A percentile compares a stretch with the other conserved stretches of the same genome.
Evolutionary conservation across 495 filamentous ascomycete species (phyloP).

Genomic region (Neurospora sp.): DNA sequence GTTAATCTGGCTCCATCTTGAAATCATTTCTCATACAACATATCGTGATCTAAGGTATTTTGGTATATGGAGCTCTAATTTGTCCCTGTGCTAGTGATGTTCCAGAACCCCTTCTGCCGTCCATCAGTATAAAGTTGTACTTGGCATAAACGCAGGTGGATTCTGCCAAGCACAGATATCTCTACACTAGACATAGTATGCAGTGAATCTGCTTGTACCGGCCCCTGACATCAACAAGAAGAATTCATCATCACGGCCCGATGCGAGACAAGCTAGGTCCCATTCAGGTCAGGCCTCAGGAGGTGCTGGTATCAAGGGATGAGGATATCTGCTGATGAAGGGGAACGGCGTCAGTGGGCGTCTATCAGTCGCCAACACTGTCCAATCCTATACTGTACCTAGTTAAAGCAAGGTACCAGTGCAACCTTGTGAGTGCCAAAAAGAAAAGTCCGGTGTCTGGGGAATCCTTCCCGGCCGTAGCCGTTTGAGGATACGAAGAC

Average conservation of each 20-base stretch:
- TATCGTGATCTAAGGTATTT: neutral
- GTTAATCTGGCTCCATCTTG: neutral
- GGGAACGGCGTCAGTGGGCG: neutral
- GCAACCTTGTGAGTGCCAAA: neutral
- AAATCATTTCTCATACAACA: neutral
- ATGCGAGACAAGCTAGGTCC: neutral
- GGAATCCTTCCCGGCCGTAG: neutral
- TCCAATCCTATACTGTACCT: neutral
- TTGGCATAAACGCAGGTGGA: neutral
- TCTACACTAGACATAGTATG: too few species aligned
- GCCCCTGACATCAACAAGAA: neutral
- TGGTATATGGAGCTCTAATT: neutral
- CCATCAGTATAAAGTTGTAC: neutral
- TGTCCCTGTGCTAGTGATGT: neutral
- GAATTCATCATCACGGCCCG: neutral
- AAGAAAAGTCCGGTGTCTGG: neutral
- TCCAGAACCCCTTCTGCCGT: neutral
- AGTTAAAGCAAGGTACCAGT: neutral
- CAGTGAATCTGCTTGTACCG: neutral
- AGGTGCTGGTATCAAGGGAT: neutral
- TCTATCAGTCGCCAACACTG: neutral
- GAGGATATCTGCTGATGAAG: neutral
- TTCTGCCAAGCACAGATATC: neutral
- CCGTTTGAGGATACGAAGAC: neutral
- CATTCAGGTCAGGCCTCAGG: neutral